Conservation (phyloP, 2,329 filamentous ascomycete genomes). For the Diaporthe ilicicola region DNA sequence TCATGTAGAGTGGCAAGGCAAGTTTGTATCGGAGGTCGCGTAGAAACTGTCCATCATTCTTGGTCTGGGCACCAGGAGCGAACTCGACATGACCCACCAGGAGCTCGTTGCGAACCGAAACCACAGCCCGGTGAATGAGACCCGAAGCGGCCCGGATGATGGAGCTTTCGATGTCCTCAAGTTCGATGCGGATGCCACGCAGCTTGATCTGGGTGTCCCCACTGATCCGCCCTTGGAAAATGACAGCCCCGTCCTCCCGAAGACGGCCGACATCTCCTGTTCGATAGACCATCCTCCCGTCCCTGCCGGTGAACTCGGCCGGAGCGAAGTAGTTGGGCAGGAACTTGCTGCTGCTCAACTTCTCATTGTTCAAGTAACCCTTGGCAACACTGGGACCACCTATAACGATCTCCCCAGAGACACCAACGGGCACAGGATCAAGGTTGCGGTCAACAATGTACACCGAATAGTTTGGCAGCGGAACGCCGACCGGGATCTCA, state of each 20-base stretch:
- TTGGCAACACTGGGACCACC: constrained; percentile 49
- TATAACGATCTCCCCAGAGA: constrained; percentile 50
- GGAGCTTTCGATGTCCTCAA: constrained; percentile 42
- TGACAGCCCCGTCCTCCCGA: constrained; percentile 43
- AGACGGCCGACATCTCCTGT: constrained; percentile 52
- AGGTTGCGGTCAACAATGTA: constrained; percentile 51
- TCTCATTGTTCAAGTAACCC: constrained; percentile 48
- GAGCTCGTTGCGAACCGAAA: constrained; percentile 8
- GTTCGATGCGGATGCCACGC: constrained; percentile 41
- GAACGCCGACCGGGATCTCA: background rate
- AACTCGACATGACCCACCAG: constrained; percentile 25
- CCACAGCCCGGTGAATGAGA: background rate
- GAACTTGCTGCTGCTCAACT: constrained; percentile 31
- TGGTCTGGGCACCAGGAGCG: background rate
- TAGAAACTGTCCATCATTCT: constrained; percentile 23
- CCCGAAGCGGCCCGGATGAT: constrained; percentile 1
- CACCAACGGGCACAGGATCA: constrained; percentile 43
- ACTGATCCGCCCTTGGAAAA: constrained; percentile 47
- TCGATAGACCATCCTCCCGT: constrained; percentile 45
- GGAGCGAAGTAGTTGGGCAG: constrained; percentile 29
- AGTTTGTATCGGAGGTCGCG: constrained; percentile 33
- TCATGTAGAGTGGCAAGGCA: constrained; percentile 47
- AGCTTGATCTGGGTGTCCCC: constrained; percentile 58
- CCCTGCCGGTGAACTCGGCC: background rate
- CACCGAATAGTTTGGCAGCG: constrained; percentile 44